Evolutionary conservation across 164 flowering plant genomes (phyloP), one percentile per base, ranked within the genome.

Genomic region (Protea cynaroides): DNA sequence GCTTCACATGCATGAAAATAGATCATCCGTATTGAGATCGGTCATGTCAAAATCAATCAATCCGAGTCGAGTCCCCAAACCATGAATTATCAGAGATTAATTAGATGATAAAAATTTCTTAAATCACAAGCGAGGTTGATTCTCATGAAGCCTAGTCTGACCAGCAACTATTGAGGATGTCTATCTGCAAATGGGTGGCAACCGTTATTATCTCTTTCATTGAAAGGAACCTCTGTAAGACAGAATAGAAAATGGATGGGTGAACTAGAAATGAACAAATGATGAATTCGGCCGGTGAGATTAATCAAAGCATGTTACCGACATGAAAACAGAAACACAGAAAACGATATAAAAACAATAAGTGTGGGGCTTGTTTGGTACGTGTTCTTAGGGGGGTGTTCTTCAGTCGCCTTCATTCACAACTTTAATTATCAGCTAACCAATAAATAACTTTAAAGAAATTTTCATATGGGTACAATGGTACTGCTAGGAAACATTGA

Each of bases 181-280:
- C 3, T 53, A 2, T 17, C 6, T 14, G 21, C 4, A 29, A n/a
- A n/a, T 12, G 36, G 46, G 58, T 29, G 56, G 17, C 44, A 19
- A 46, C 67, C 29, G 61, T 49, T 59, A 64, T 23, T 23, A 24
- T 68, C 64, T 51, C 75, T 65, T 63, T 14, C 36, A 44, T 62
- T 58, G 57, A 58, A 65, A 57, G 44, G 52, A 68, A 71, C 61
- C 70, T 61, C 51, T 19, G 52, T 40, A 17, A 25, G 21, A 47
- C 19, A 57, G 50, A 56, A 66, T n/a, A 56, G 38, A 24, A 29
- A 29, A 38, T 47, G 37, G 19, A 69, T 65, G 52, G 81, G 78
- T 69, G 71, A 78, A 74, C 81, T 61, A 72, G 67, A 76, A 61
- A 11, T 21, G 58, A 69, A 18, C 56, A 17, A 63, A 57, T n/a